phyloP scores from a whole-genome alignment of 2,329 filamentous ascomycete genomes.

The Fusarium sp. region DNA sequence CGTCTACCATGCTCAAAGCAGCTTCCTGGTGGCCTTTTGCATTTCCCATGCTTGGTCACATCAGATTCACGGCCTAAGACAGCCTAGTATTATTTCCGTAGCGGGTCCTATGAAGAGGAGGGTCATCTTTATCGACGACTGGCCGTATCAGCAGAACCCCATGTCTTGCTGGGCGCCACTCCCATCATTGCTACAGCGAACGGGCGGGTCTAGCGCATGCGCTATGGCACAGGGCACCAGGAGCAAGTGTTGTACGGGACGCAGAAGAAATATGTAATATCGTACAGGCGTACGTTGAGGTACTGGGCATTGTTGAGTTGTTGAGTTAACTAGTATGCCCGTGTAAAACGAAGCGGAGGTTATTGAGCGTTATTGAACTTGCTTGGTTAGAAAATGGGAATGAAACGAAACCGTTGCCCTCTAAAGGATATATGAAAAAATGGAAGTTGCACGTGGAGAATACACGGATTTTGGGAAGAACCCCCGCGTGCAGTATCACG shows the following conservation, averaged over 20 bases:
- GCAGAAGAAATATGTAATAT: neutral
- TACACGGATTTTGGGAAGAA: neutral
- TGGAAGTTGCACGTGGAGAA: neutral
- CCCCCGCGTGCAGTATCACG: conserved; percentile 8
- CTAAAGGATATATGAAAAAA: neutral
- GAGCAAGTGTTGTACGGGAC: conserved; percentile 11
- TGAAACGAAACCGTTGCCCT: too few species aligned
- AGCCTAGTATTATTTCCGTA: conserved; percentile 45
- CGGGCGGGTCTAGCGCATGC: conserved; percentile 40
- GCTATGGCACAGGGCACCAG: conserved; percentile 31
- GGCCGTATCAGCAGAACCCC: conserved; percentile 39
- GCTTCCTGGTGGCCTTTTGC: conserved; percentile 40
- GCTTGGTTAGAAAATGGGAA: too few species aligned
- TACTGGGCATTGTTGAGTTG: neutral
- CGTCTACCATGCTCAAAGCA: conserved; percentile 23
- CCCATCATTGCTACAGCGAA: conserved; percentile 49
- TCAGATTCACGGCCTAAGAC: conserved; percentile 45
- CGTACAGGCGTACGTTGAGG: neutral
- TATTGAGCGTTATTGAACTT: neutral
- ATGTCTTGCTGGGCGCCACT: conserved; percentile 47
- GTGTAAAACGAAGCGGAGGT: neutral
- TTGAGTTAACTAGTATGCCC: too few species aligned
- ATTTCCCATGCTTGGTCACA: conserved; percentile 46
- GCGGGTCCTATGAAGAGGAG: conserved; percentile 35
- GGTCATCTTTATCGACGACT: conserved; percentile 37